Conservation (phyloP, 352 stramenopile species). For the Pythium utonaiense region DNA sequence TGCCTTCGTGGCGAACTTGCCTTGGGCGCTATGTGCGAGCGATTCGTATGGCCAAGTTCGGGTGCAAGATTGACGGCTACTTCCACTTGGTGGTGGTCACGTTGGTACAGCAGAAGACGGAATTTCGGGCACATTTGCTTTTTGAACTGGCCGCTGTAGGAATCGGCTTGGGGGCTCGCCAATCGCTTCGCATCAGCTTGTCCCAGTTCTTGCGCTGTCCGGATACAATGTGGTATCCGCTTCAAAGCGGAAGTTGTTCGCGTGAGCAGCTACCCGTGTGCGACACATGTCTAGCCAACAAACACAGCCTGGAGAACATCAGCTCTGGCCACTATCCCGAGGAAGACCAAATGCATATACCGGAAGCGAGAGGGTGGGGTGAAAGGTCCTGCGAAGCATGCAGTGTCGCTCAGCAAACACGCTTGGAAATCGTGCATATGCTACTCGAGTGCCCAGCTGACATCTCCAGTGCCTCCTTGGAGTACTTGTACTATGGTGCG, state of each 20-base stretch:
- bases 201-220: constrained; percentile 45
- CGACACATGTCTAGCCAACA: neutral
- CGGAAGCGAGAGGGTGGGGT: neutral
- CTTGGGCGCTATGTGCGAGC: constrained; percentile 49
- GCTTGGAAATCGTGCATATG: constrained; percentile 2
- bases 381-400: constrained; percentile 1
- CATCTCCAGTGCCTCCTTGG: neutral
- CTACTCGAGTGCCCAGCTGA: neutral
- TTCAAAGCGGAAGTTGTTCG: neutral
- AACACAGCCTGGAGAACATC: neutral
- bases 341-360: neutral
- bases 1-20: constrained; percentile 31
- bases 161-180: constrained; percentile 6
- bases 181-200: constrained; percentile 38
- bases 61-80: constrained; percentile 29
- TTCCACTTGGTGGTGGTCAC: constrained; percentile 40
- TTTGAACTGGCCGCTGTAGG: constrained; percentile 34
- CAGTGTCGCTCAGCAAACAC: neutral
- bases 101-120: constrained; percentile 57
- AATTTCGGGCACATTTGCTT: constrained; percentile 49
- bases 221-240: constrained; percentile 5
- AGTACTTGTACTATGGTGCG: constrained; percentile 14
- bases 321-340: neutral
- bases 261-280: neutral
- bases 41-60: constrained; percentile 39